Evolutionary conservation across 2,329 filamentous ascomycete species (phyloP), one percentile per base, ranked within the genome.

Genomic region (Ascochyta koolunga): DNA sequence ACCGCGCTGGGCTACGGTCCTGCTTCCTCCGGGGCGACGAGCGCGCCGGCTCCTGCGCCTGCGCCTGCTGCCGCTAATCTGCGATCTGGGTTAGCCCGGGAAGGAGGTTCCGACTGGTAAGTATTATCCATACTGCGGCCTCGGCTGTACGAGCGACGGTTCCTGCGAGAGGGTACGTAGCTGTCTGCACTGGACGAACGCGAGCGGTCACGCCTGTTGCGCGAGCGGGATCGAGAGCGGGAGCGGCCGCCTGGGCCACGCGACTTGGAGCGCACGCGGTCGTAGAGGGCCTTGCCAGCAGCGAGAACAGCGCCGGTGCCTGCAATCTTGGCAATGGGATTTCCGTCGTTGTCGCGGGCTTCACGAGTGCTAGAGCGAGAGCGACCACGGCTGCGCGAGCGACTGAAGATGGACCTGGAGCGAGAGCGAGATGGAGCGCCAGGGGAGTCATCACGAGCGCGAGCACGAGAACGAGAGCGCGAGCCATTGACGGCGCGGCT

Each of bases 401-500:
- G 62, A 11, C 53, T 18, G 27, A 59, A 59, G 56, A 59, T 50
- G 19, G 79, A 79, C 45, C 76, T 73, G 38, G 86, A 88, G 47
- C 86, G 84, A 51, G 88, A 90, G 42, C 86, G 85, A 61, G 88
- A 90, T 38, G 86, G 86, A 24, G 58, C 59, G 31, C 68, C 73
- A 41, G 66, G 60, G 31, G 78, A 78, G 4, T 72, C 74, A 35
- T 73, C 75, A 37, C 76, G 76, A 65, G 75, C 70, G 44, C 72
- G 74, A 51, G 41, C 58, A 41, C 65, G 65, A 83, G 87, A 78
- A 81, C 85, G 68, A 81, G 86, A 71, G 86, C 89, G 69, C 83
- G 85, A 73, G 18, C 93, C 93, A 69, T 96, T 93, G 72, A 96
- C 85, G 57, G 96, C 79, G 49, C 90, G 89, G 76, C 92, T 96